Conservation (phyloP, 768 basidiomycete genomes). For the Glaciozyma antarctica region DNA sequence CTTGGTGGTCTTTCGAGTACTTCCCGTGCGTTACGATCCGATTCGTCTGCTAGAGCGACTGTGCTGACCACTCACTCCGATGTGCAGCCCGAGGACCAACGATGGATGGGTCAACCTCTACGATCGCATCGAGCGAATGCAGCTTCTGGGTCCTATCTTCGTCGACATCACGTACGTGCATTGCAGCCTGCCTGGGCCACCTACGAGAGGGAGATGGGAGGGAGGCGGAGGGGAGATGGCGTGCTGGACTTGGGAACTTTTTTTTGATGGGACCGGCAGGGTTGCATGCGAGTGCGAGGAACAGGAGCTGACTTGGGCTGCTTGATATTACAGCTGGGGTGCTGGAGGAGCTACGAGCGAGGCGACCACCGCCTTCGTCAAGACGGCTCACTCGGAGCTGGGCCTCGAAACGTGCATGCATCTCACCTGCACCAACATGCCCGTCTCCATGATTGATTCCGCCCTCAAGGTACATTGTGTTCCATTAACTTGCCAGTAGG, state of each 20-base stretch:
- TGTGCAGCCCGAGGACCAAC: slow-evolving; percentile 12
- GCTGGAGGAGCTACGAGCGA: slow-evolving; percentile 89
- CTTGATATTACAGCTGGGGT: slow-evolving; percentile 72
- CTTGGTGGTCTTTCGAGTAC: slow-evolving; percentile 99
- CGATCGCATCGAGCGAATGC: slow-evolving; percentile 98
- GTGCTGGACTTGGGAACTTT: neutral
- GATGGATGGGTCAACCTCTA: slow-evolving; percentile 90
- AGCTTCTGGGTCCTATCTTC: slow-evolving; percentile 87
- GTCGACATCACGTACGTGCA: slow-evolving; percentile 88
- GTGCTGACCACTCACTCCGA: neutral
- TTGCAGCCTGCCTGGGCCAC: neutral
- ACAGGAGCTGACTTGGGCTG: neutral
- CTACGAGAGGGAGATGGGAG: too few species aligned
- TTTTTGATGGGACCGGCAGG: neutral
- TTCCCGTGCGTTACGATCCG: slow-evolving; percentile 74
- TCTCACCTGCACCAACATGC: slow-evolving; percentile 98
- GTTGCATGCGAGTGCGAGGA: neutral
- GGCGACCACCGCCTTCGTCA: slow-evolving; percentile 75
- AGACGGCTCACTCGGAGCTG: slow-evolving; percentile 58
- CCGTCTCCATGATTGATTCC: slow-evolving; percentile 82
- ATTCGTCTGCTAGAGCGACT: slow-evolving; percentile 11
- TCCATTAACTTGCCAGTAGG: neutral
- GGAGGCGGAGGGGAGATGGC: too few species aligned
- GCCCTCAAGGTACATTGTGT: slow-evolving; percentile 54
- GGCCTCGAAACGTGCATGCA: slow-evolving; percentile 99